Evolutionary conservation across 1,139 yeast genomes (phyloP).

Genomic region (Magnusiomyces magnusii): DNA sequence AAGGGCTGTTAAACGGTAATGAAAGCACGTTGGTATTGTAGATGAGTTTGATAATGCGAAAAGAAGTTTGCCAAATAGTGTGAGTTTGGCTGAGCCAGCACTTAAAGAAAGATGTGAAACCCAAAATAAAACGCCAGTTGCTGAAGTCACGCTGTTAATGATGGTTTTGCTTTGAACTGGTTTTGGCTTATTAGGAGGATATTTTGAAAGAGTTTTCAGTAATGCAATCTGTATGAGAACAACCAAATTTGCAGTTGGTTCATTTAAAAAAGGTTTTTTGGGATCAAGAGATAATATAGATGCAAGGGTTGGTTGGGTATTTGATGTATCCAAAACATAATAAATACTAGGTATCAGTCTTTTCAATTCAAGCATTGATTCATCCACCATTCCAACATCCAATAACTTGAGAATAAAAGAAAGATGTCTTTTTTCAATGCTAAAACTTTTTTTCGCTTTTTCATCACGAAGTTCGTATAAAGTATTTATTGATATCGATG

Average conservation of each 20-base stretch:
- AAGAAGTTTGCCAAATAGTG: constrained; percentile 17
- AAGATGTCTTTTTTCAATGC: constrained; percentile 20
- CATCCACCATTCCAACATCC: constrained; percentile 19
- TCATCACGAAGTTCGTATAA: constrained; percentile 12
- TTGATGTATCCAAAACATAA: background rate
- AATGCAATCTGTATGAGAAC: constrained; percentile 18
- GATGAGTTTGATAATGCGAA: constrained; percentile 19
- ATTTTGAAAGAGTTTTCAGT: constrained; percentile 17
- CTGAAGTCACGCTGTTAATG: constrained; percentile 1
- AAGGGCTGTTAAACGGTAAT: constrained; percentile 17
- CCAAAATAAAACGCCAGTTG: constrained; percentile 18
- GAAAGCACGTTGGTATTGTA: constrained; percentile 17
- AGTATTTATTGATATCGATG: constrained; percentile 14
- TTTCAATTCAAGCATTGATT: constrained; percentile 17
- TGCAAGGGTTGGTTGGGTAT: background rate
- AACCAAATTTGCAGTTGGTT: constrained; percentile 15
- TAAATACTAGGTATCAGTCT: background rate
- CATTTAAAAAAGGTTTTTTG: background rate
- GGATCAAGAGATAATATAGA: constrained; percentile 1
- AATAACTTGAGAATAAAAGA: constrained; percentile 20
- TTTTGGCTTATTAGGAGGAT: constrained; percentile 13
- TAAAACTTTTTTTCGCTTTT: constrained; percentile 3
- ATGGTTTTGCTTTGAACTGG: constrained; percentile 15
- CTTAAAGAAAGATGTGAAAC: constrained; percentile 10
- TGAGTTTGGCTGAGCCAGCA: constrained; percentile 12